Evolutionary conservation across 345 rosid genomes (phyloP).

Genomic region (Clarkia xantiana): DNA sequence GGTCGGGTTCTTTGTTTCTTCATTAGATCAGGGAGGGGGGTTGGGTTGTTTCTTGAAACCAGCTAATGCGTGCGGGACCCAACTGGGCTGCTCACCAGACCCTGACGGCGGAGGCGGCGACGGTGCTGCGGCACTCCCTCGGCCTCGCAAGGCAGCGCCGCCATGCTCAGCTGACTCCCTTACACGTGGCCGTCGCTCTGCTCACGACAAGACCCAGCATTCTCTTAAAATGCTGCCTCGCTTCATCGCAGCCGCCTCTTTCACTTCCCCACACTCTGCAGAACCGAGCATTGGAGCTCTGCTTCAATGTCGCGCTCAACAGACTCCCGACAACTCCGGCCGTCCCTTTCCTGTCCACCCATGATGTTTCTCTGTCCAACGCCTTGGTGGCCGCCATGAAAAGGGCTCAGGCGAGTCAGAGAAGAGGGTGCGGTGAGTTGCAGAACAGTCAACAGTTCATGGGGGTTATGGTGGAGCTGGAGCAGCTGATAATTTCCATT

Average conservation of each 20-base stretch:
- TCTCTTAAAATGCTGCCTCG: constrained; percentile 34
- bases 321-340: constrained; percentile 33
- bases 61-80: constrained; percentile 87
- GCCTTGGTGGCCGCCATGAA: constrained; percentile 43
- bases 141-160: constrained; percentile 75
- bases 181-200: constrained; percentile 42
- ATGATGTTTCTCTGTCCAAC: constrained; percentile 31
- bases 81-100: constrained; percentile 79
- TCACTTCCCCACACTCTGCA: constrained; percentile 27
- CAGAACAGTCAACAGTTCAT: constrained; percentile 39
- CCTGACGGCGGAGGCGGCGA: constrained; percentile 97
- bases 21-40: constrained; percentile 12
- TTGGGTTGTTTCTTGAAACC: constrained; percentile 37
- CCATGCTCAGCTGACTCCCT: constrained; percentile 94
- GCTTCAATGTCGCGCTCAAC: constrained; percentile 43
- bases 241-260: constrained; percentile 20
- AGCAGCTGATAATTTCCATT: constrained; percentile 56
- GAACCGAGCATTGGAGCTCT: constrained; percentile 45
- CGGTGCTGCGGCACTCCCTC: constrained; percentile 86
- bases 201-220: constrained; percentile 29
- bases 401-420: constrained; percentile 39
- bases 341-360: constrained; percentile 26
- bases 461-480: constrained; percentile 56
- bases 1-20: not conserved
- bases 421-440: constrained; percentile 35